Evolutionary conservation across 106 monocot genomes (phyloP).

Genomic region (Narthecium ossifragum): DNA sequence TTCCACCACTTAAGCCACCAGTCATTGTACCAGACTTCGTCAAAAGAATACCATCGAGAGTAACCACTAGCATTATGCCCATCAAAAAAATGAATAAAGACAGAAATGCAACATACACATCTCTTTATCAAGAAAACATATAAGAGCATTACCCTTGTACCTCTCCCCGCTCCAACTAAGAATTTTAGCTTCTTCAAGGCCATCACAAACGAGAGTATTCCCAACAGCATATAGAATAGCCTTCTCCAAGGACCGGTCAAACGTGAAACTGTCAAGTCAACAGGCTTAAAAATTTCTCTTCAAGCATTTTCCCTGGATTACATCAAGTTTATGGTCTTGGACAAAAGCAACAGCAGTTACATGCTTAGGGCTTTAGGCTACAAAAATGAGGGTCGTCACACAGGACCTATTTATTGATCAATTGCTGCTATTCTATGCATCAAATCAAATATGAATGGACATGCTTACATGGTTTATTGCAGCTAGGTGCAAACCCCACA

Average conservation of each 20-base stretch:
- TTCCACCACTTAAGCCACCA: slow-evolving; percentile 92
- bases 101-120: neutral
- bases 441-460: too few relatives aligned
- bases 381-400: too few relatives aligned
- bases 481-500: too few relatives aligned
- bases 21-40: slow-evolving; percentile 99
- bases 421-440: too few relatives aligned
- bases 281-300: neutral
- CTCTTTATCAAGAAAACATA: neutral
- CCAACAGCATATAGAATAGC: slow-evolving; percentile 97
- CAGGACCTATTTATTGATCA: too few relatives aligned
- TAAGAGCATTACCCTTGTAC: slow-evolving; percentile 59
- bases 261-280: slow-evolving; percentile 49
- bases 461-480: too few relatives aligned
- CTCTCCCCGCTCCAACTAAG: slow-evolving; percentile 97
- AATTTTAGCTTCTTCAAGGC: slow-evolving; percentile 88
- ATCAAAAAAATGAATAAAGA: slow-evolving; percentile 8
- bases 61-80: slow-evolving; percentile 56
- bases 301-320: too few relatives aligned
- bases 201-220: slow-evolving; percentile 95
- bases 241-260: slow-evolving; percentile 87
- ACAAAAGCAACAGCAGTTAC: too few relatives aligned
- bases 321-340: too few relatives aligned
- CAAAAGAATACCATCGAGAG: slow-evolving; percentile 89
- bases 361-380: too few relatives aligned